Base-by-base conservation (phyloP, 2,329 filamentous ascomycete species). In the Monosporascus ibericus region DNA sequence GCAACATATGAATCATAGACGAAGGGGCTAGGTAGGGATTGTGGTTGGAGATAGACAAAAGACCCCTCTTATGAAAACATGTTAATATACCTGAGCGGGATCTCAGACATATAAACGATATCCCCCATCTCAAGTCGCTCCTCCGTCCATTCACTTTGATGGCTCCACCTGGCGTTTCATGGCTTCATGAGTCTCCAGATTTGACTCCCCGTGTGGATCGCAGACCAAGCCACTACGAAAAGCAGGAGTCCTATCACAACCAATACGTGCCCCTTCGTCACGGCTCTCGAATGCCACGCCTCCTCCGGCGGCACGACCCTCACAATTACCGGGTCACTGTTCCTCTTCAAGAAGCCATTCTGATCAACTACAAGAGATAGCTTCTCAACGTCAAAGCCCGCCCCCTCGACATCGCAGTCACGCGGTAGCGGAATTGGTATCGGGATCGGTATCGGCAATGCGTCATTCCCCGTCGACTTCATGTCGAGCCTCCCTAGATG, bases 211-310 rank as follows among this genome's bases (percentile, higher is more conserved):
- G 56, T 48, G 38, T 54, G 55, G 14, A 57, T 49, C 30, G 52
- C 55, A 18, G 56, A 55, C 50, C 59, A 38, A 18, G 57, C n/a
- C 2, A 58, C 60, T 14, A 57, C 27, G 9, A 66, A 56, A 15
- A 63, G 64, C 48, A 68, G 60, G 1, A 71, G 56, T 4, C 65
- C 69, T 47, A 70, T 58, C 9, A 62, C 62, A 42, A 68, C 51
- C 38, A 66, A 51, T 51, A 68, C 59, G 5, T 63, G 61, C 49
- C 63, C 60, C 48, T 62, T 66, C 49, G 63, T 65, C 52, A 59
- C 50, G 14, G 56, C 48, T 24, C 51, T 54, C 25, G 57, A 58
- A 24, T 22, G 18, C 42, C 42, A 37, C 55, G 49, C 15, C 56
- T 38, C n/a, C 17, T 47, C 17, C 25, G 48, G 47, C 30, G 14